phyloP scores from a whole-genome alignment of 495 filamentous ascomycete species.

The Xylaria acuta region DNA sequence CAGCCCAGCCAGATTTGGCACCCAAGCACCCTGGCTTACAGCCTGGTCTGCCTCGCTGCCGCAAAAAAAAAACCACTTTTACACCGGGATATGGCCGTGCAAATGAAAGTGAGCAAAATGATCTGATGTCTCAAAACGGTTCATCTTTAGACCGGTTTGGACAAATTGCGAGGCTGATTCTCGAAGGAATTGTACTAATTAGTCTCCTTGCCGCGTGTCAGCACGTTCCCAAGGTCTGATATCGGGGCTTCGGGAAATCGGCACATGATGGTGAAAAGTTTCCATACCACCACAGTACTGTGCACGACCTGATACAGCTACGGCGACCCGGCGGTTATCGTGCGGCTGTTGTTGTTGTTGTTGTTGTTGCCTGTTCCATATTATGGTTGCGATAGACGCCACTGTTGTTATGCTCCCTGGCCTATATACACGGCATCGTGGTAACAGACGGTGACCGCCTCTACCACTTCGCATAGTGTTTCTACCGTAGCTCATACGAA shows the following conservation, averaged over 20 bases:
- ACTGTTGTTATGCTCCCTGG: neutral
- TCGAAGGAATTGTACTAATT: constrained; percentile 10
- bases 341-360: constrained; percentile 6
- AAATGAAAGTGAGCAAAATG: neutral
- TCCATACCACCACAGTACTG: neutral
- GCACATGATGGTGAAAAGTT: neutral
- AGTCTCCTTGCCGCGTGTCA: neutral
- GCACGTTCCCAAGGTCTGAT: neutral
- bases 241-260: neutral
- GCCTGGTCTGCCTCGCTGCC: neutral
- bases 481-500: neutral
- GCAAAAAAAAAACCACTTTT: constrained; percentile 1
- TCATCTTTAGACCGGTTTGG: neutral
- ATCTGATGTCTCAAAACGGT: neutral
- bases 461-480: neutral
- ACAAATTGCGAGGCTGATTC: neutral
- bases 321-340: neutral
- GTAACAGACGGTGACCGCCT: neutral
- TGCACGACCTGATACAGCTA: neutral
- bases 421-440: neutral
- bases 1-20: neutral
- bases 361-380: no score
- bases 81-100: constrained; percentile 9
- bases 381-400: neutral
- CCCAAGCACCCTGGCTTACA: constrained; percentile 3